phyloP scores from a whole-genome alignment of 371 early-diverging fungal species.

The Apophysomyces trapeziformis region DNA sequence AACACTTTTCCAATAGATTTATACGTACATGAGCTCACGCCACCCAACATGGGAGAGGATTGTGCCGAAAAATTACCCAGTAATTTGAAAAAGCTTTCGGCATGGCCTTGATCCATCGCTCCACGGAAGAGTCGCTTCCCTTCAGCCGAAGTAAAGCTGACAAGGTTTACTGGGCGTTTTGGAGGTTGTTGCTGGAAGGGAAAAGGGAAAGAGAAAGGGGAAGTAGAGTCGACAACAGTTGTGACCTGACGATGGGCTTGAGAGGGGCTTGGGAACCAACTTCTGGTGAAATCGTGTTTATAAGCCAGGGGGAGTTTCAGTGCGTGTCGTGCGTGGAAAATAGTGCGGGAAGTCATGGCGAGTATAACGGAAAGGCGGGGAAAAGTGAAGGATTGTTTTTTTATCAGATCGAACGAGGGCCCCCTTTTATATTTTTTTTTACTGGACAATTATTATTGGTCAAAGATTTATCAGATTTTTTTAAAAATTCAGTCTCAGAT shows the following conservation, averaged over 20 bases:
- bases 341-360: neutral
- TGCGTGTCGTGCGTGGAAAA: neutral
- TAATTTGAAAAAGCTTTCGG: conserved; percentile 86
- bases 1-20: conserved; percentile 64
- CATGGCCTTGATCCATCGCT: conserved; percentile 73
- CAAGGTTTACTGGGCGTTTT: conserved; percentile 36
- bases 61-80: conserved; percentile 88
- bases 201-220: neutral
- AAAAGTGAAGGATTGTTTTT: neutral
- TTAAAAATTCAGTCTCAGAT: neutral
- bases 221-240: neutral
- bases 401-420: conserved; percentile 6
- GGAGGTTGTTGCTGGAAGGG: neutral
- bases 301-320: neutral
- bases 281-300: neutral
- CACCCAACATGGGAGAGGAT: conserved; percentile 69
- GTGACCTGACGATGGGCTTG: neutral
- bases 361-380: neutral
- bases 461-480: neutral
- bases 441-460: neutral
- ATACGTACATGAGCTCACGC: conserved; percentile 57
- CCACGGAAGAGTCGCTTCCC: conserved; percentile 83
- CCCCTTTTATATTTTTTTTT: conserved; percentile 3
- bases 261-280: conserved; percentile 1
- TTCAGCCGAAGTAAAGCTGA: conserved; percentile 70